These are phyloP conservation scores for Fusarium liriodendri DNA, from an alignment of 2,329 filamentous ascomycete genomes.

Conservation along the genomic window DNA sequence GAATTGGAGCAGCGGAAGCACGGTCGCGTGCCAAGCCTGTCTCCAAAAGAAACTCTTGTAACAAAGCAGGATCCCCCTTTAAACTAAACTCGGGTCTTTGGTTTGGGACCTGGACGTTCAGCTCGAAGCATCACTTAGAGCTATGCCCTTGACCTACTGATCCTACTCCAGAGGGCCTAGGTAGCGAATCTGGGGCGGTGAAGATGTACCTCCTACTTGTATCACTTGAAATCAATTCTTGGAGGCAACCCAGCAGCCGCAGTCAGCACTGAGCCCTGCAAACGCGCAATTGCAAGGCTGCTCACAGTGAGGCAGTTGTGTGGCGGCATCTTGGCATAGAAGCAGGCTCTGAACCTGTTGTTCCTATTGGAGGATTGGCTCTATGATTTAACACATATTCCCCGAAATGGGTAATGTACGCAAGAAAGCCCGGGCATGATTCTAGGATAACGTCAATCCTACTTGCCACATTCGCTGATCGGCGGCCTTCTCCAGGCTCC, in stretches of 20 bases:
- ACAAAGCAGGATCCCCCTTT: not conserved
- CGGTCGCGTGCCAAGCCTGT: not conserved
- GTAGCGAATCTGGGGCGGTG: not conserved
- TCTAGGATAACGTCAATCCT: not conserved
- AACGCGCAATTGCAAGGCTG: not conserved
- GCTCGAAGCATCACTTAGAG: not conserved
- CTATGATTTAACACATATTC: not conserved
- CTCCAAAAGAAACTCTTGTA: not conserved
- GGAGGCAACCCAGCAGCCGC: not conserved
- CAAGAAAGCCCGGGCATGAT: not conserved
- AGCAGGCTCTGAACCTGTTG: not conserved
- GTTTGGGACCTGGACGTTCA: not conserved
- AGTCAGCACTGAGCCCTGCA: not conserved
- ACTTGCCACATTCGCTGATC: not conserved
- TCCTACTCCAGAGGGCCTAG: not conserved
- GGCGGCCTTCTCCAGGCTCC: not conserved
- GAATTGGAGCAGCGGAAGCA: not conserved
- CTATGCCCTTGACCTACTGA: not conserved
- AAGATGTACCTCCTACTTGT: not conserved
- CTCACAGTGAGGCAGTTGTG: not conserved
- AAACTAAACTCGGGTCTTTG: not conserved
- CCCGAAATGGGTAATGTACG: not conserved
- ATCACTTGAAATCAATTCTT: not conserved
- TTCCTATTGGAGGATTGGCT: not conserved
- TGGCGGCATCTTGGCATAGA: not conserved